Conservation (phyloP, 495 filamentous ascomycete genomes). For the Usnea hakonensis region DNA sequence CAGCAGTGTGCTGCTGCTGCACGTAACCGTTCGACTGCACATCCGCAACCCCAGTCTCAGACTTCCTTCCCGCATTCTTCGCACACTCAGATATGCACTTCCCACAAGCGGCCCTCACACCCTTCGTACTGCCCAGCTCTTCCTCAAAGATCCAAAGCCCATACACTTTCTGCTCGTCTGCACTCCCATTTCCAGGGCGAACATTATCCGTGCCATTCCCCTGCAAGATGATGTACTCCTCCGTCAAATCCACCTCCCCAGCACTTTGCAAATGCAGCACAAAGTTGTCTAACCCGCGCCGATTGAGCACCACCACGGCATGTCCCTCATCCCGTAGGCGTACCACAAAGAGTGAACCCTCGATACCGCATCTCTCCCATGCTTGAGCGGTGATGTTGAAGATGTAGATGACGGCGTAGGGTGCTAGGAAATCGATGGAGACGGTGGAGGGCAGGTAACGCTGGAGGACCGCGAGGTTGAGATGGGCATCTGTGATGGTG, state of each 20-base stretch:
- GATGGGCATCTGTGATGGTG: conserved; percentile 62
- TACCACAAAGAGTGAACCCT: conserved; percentile 78
- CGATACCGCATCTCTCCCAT: conserved; percentile 73
- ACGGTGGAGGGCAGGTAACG: conserved; percentile 63
- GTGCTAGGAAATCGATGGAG: conserved; percentile 64
- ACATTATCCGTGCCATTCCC: conserved; percentile 2
- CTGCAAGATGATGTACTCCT: conserved; percentile 54
- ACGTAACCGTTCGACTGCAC: neutral
- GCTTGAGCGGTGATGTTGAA: conserved; percentile 51
- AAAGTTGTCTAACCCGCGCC: conserved; percentile 55
- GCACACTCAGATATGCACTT: conserved; percentile 50
- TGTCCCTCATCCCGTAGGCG: conserved; percentile 44
- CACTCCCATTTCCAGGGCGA: conserved; percentile 26
- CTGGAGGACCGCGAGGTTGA: conserved; percentile 72
- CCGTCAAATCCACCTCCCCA: conserved; percentile 49
- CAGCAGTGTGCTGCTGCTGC: neutral
- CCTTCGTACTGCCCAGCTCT: conserved; percentile 45
- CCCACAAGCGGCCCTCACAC: conserved; percentile 42
- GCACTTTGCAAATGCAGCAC: neutral
- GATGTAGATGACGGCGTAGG: conserved; percentile 70
- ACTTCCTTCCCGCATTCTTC: conserved; percentile 39
- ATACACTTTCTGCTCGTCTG: conserved; percentile 36
- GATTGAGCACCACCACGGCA: conserved; percentile 53
- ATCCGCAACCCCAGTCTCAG: conserved; percentile 23
- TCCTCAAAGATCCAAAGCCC: conserved; percentile 62